A percentile compares a stretch with the other conserved stretches of the same genome.
phyloP scores from a whole-genome alignment of 1,284 basidiomycete species.

The Calocybe gambosa region DNA sequence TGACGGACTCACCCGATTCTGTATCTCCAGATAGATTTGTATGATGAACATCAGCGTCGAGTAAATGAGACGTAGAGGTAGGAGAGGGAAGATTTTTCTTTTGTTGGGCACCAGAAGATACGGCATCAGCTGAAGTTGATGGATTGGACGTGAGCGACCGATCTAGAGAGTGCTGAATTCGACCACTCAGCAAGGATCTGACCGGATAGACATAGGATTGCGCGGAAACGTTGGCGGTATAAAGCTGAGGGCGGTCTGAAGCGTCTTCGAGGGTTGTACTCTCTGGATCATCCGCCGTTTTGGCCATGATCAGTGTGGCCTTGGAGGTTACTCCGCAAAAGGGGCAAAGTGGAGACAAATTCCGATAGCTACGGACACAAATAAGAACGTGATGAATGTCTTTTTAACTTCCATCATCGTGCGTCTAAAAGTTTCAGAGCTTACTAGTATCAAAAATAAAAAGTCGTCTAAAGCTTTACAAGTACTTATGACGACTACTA shows the following conservation, averaged over 20 bases:
- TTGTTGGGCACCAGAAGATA: neutral
- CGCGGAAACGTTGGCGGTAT: conserved; percentile 2
- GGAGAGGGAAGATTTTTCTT: neutral
- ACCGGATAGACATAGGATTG: conserved; percentile 34
- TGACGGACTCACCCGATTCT: neutral
- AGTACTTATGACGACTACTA: neutral
- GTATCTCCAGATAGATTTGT: neutral
- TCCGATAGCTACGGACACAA: no score
- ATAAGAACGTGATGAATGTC: neutral
- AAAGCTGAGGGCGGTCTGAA: neutral
- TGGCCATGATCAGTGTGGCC: no score
- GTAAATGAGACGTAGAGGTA: neutral
- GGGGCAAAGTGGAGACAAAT: no score
- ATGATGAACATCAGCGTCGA: neutral
- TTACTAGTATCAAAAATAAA: no score
- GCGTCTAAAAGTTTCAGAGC: no score
- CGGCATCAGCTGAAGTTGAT: neutral
- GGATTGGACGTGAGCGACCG: neutral
- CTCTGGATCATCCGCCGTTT: neutral
- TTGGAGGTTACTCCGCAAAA: neutral
- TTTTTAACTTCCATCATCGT: no score
- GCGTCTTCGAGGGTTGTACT: neutral
- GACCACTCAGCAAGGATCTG: conserved; percentile 30
- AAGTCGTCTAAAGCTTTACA: no score
- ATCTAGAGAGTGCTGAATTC: conserved; percentile 27